These are phyloP conservation scores for Leptographium procerum DNA, from an alignment of 2,329 filamentous ascomycete genomes.

Conservation along the genomic window DNA sequence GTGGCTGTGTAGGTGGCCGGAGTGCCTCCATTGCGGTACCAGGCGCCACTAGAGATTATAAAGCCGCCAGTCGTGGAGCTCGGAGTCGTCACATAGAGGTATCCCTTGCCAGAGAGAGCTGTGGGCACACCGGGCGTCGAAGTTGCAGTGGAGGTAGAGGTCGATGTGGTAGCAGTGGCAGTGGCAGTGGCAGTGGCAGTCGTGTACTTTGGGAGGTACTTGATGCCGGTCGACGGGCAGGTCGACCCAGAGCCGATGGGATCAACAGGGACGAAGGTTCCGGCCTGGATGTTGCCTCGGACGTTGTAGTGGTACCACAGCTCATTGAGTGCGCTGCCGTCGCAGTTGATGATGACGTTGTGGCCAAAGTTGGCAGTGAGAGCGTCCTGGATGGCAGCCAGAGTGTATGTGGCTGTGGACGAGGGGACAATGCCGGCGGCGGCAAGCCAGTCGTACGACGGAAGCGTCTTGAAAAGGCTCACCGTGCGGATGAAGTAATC, in stretches of 20 bases:
- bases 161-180: slow-evolving; percentile 1
- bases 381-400: slow-evolving; percentile 38
- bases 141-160: background rate
- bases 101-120: slow-evolving; percentile 8
- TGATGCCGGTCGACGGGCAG: slow-evolving; percentile 42
- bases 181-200: slow-evolving; percentile 1
- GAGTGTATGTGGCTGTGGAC: slow-evolving; percentile 45
- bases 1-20: slow-evolving; percentile 17
- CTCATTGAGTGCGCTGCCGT: slow-evolving; percentile 46
- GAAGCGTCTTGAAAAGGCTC: slow-evolving; percentile 43
- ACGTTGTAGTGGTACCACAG: slow-evolving; percentile 58
- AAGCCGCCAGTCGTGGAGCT: slow-evolving; percentile 10
- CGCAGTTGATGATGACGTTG: slow-evolving; percentile 40
- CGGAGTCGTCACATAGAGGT: slow-evolving; percentile 5
- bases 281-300: slow-evolving; percentile 22
- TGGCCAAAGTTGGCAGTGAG: slow-evolving; percentile 44
- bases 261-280: slow-evolving; percentile 45
- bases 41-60: slow-evolving; percentile 16
- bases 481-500: slow-evolving; percentile 53
- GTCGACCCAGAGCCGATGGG: slow-evolving; percentile 46
- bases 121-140: background rate
- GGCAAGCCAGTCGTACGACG: slow-evolving; percentile 48
- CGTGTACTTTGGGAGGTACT: slow-evolving; percentile 17
- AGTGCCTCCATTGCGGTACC: slow-evolving; percentile 17
- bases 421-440: slow-evolving; percentile 42